Conservation (phyloP, 2,329 filamentous ascomycete species). For the Coniochaeta ligniaria region DNA sequence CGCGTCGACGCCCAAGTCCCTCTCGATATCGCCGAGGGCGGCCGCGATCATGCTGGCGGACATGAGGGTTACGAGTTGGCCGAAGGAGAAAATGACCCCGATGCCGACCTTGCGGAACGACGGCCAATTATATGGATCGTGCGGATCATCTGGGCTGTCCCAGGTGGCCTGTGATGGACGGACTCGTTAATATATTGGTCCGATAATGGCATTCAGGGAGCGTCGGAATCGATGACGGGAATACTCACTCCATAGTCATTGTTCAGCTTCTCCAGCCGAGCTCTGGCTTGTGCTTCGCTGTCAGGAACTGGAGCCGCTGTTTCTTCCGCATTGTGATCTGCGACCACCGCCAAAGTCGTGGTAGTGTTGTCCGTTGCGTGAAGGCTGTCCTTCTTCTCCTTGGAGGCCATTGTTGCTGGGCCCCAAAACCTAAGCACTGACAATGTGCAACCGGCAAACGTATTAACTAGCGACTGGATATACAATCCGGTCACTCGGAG, state of each 20-base stretch:
- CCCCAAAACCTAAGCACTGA: too few species aligned
- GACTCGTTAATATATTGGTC: not conserved
- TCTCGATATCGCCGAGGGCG: slow-evolving; percentile 22
- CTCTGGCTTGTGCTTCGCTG: not conserved
- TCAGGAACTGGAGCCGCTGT: not conserved
- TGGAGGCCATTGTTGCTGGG: too few species aligned
- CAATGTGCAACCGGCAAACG: not conserved
- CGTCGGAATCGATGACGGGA: not conserved
- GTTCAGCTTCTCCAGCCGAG: not conserved
- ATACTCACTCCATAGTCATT: not conserved
- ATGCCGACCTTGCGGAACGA: slow-evolving; percentile 11
- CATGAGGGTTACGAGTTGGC: slow-evolving; percentile 27
- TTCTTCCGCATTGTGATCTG: not conserved
- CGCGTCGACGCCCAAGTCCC: slow-evolving; percentile 20
- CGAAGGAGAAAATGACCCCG: slow-evolving; percentile 22
- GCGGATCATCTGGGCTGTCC: slow-evolving; percentile 8
- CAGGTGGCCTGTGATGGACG: slow-evolving; percentile 6
- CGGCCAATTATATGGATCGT: slow-evolving; percentile 11
- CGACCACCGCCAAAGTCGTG: not conserved
- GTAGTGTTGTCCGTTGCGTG: not conserved
- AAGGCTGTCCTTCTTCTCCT: not conserved
- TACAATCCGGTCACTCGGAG: not conserved
- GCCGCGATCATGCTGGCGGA: slow-evolving; percentile 28
- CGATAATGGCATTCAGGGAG: not conserved
- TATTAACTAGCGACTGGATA: not conserved